Conservation (phyloP, 2,329 filamentous ascomycete genomes). For the Bretziella fagacearum region DNA sequence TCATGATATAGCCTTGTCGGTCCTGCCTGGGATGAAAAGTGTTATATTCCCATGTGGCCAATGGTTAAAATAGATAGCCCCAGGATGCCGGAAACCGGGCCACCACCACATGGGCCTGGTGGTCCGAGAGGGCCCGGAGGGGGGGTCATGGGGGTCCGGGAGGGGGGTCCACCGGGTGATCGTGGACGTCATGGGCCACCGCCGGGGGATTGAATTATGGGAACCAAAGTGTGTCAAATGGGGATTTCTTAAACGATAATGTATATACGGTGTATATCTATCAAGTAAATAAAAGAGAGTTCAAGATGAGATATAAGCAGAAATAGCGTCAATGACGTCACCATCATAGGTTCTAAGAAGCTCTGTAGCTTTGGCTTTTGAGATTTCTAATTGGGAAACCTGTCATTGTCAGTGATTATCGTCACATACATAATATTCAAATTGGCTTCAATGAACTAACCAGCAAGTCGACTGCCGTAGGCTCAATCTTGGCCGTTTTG, state of each 20-base stretch:
- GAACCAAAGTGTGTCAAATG: constrained; percentile 19
- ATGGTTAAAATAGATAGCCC: constrained; percentile 17
- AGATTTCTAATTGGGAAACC: constrained; percentile 55
- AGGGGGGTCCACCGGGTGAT: neutral
- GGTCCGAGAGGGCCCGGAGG: too few relatives aligned
- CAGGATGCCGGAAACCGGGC: constrained; percentile 14
- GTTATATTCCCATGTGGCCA: constrained; percentile 36
- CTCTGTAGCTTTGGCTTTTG: constrained; percentile 57
- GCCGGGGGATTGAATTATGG: constrained; percentile 17
- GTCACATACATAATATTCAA: too few relatives aligned
- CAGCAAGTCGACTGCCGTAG: too few relatives aligned
- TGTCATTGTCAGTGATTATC: too few relatives aligned
- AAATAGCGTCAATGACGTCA: constrained; percentile 49
- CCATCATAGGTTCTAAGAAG: constrained; percentile 56
- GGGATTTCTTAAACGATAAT: too few relatives aligned
- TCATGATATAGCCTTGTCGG: too few relatives aligned
- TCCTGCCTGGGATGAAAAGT: constrained; percentile 29
- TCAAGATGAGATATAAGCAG: constrained; percentile 29
- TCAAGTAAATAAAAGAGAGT: too few relatives aligned
- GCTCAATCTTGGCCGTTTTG: too few relatives aligned
- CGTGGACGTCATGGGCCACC: neutral
- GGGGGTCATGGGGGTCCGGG: neutral
- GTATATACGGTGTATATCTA: too few relatives aligned
- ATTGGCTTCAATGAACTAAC: too few relatives aligned
- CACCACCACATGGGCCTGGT: constrained; percentile 7